Evolutionary conservation across 129 eudicot species (phyloP), one percentile per base, ranked within the genome.

Genomic region (Pseudognaphalium luteoalbum): DNA sequence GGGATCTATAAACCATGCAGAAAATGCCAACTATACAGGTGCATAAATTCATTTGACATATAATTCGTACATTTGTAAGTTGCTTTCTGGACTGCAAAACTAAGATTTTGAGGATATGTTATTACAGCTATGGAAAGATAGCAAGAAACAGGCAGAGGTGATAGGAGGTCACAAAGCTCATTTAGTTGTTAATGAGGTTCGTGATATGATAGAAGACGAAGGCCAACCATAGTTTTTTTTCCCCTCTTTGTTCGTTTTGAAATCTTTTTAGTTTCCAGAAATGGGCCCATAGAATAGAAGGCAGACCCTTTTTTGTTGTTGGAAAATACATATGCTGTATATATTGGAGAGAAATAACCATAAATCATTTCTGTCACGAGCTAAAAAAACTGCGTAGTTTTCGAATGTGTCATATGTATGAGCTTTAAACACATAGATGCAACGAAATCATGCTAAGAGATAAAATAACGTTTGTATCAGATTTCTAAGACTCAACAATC

Each of bases 11-110:
- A 84, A 16, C 56, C 30, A 60, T 6, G 71, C 90, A 92, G 97
- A 89, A 87, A 86, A 89, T 92, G 97, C 97, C 97, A 15, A 89
- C 88, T n/a, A 77, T 92, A 83, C 97, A 92, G 97, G 97, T 92
- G 71, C 10, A 71, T 50, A 57, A 15, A 39, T 21, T 68, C 12
- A 20, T 47, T 61, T 70, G 16, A 35, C n/a, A 32, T 42, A 19
- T 1, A 57, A 29, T 29, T 30, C 33, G 21, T 5, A 22, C 32
- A 35, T 54, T 33, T 20, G 59, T 32, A 28, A 51, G 58, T 6
- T 21, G 37, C 47, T 17, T 37, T 52, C 15, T 35, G 10, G 32
- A 21, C 57, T n/a, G 66, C 61, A 44, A 30, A 62, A 39, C 72
- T 76, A 28, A 65, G 47, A 37, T 54, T 35, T 28, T 17, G 30